These are phyloP conservation scores for Lumnitzera racemosa DNA, from an alignment of 345 rosid species.

Conservation along the genomic window DNA sequence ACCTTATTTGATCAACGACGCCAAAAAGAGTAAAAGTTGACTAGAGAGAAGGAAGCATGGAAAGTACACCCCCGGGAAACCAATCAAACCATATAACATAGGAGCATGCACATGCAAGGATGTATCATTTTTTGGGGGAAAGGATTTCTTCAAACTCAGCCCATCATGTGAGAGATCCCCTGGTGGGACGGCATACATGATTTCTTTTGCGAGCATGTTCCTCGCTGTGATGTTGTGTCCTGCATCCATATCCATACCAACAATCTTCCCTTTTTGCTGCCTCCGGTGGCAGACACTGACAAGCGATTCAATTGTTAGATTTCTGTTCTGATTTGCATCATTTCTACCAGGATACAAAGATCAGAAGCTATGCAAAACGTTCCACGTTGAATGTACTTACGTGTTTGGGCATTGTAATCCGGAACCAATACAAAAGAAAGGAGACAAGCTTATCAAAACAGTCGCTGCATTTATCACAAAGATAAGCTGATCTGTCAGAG, in stretches of 20 bases:
- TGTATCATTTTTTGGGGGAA: too few species aligned
- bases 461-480: slow-evolving; percentile 36
- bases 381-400: slow-evolving; percentile 22
- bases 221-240: slow-evolving; percentile 85
- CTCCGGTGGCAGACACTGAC: slow-evolving; percentile 48
- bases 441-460: slow-evolving; percentile 76
- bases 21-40: too few species aligned
- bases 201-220: slow-evolving; percentile 82
- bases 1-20: too few species aligned
- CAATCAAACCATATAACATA: too few species aligned
- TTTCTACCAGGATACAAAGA: not conserved
- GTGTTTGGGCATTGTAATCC: slow-evolving; percentile 46
- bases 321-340: too few species aligned
- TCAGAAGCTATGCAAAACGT: not conserved
- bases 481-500: not conserved
- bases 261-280: slow-evolving; percentile 60
- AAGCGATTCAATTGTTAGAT: not conserved
- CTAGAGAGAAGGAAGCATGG: too few species aligned
- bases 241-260: slow-evolving; percentile 84
- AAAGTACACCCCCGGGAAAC: too few species aligned
- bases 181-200: slow-evolving; percentile 85
- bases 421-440: slow-evolving; percentile 79
- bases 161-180: slow-evolving; percentile 20
- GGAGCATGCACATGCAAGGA: too few species aligned
- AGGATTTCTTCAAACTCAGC: not conserved